Conservation (phyloP, 108 stramenopile genomes). For the Epithemia pelagica region DNA sequence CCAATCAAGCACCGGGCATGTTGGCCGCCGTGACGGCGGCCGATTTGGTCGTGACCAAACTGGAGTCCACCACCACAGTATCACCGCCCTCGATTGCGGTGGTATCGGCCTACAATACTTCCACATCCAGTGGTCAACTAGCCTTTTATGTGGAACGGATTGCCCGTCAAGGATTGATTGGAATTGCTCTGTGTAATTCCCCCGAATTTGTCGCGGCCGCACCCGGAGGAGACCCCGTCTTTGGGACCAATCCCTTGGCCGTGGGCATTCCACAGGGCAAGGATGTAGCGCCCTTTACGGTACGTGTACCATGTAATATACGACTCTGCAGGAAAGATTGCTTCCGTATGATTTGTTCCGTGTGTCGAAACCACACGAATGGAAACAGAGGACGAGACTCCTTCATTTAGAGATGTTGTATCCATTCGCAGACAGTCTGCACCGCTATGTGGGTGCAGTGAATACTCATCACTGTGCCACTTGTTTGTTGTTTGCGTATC, state of each 20-base stretch:
- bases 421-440: no score
- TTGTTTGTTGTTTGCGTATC: no score
- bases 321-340: no score
- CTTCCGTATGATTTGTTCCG: no score
- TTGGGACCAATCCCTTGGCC: slow-evolving; percentile 34
- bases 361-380: no score
- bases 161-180: slow-evolving; percentile 19
- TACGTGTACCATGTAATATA: not conserved
- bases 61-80: not conserved
- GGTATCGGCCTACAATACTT: slow-evolving; percentile 25
- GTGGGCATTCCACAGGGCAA: slow-evolving; percentile 19
- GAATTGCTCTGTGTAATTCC: slow-evolving; percentile 24
- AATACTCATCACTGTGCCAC: no score
- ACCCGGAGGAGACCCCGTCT: slow-evolving; percentile 20
- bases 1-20: slow-evolving; percentile 33
- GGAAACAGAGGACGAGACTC: no score
- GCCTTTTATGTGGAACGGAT: slow-evolving; percentile 25
- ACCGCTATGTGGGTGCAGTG: no score
- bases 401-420: no score
- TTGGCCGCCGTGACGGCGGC: slow-evolving; percentile 21
- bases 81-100: slow-evolving; percentile 10
- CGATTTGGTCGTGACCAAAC: slow-evolving; percentile 18
- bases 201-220: slow-evolving; percentile 33
- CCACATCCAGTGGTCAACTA: slow-evolving; percentile 27
- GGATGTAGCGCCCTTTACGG: slow-evolving; percentile 7